phyloP scores from a whole-genome alignment of 805 yeast genomes.

The Candida parachauliodes region DNA sequence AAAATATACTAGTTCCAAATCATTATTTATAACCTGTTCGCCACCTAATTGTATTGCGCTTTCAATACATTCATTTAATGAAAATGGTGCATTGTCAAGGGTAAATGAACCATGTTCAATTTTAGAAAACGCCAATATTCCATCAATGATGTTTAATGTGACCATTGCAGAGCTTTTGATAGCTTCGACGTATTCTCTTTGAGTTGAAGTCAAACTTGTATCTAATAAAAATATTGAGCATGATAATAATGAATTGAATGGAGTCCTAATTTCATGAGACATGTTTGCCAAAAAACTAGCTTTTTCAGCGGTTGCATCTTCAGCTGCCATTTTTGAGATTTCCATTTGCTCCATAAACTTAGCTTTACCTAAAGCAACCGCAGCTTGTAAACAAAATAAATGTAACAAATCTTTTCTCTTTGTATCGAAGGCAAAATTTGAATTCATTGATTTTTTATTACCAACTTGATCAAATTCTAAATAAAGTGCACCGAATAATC shows the following conservation, averaged over 20 bases:
- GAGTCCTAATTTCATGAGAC: conserved; percentile 58
- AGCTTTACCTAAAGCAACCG: conserved; percentile 48
- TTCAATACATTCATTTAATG: conserved; percentile 42
- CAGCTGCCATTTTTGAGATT: conserved; percentile 40
- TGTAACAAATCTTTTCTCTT: conserved; percentile 37
- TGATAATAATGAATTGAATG: conserved; percentile 49
- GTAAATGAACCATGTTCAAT: conserved; percentile 53
- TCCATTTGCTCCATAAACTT: conserved; percentile 46
- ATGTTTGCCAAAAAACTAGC: conserved; percentile 51
- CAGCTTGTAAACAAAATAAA: conserved; percentile 49
- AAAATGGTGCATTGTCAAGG: conserved; percentile 41
- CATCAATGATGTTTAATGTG: conserved; percentile 50
- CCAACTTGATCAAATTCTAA: conserved; percentile 10
- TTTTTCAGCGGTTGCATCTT: conserved; percentile 52
- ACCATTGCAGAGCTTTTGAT: conserved; percentile 49
- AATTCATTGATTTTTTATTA: conserved; percentile 2
- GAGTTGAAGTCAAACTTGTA: conserved; percentile 41
- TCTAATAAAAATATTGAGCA: conserved; percentile 48
- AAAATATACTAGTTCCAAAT: conserved; percentile 43
- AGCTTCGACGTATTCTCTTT: conserved; percentile 50
- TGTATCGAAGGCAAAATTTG: conserved; percentile 20
- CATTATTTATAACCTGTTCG: conserved; percentile 43
- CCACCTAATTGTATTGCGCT: conserved; percentile 47
- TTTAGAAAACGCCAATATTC: conserved; percentile 51
- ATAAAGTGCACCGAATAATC: conserved; percentile 33